Base-by-base conservation (phyloP, 768 basidiomycete genomes). In the Tremella fuciformis region DNA sequence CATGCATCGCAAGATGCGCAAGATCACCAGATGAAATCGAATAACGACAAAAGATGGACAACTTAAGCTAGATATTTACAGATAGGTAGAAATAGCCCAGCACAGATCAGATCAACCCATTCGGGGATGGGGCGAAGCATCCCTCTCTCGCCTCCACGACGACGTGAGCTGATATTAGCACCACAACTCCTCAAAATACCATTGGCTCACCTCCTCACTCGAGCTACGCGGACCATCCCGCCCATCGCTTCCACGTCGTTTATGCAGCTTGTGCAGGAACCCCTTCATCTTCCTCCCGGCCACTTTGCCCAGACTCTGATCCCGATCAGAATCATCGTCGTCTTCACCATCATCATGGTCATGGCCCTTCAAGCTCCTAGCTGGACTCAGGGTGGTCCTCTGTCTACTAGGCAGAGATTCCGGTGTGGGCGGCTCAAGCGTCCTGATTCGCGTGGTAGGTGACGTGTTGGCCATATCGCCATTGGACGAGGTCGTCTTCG, bases 251-350 rank as follows among this genome's bases (percentile, higher is more conserved):
- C n/a, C 42, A 4, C 42, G 50, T 38, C 54, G 58, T 19, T 55
- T 38, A 9, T 53, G 58, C 50, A 69, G 53, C 49, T 66, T 64
- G 24, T 62, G 61, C 34, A 69, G 50, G 24, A 69, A 59, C 2
- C 67, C 67, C 46, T 64, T 69, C 40, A 59, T 53, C 18, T 22
- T 41, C 39, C 22, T 29, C 8, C 42, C 42, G 25, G 21, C 50
- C 29, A 39, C 49, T 13, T 44, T 49, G 7, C 52, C 52, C 13
- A 41, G 24, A 11, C 49, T 18, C 50, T 34, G 38, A 15, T 40
- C 51, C 13, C 26, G 9, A 13, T 54, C 44, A 40, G 56, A 52
- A 8, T 58, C 59, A 40, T 56, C 63, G 1, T 63, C 67, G 7
- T 50, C 41, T 16, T 41, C 42, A 13, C 51, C 19, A 21, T 16